Evolutionary conservation across 805 yeast species (phyloP).

Genomic region (Lachancea meyersii): DNA sequence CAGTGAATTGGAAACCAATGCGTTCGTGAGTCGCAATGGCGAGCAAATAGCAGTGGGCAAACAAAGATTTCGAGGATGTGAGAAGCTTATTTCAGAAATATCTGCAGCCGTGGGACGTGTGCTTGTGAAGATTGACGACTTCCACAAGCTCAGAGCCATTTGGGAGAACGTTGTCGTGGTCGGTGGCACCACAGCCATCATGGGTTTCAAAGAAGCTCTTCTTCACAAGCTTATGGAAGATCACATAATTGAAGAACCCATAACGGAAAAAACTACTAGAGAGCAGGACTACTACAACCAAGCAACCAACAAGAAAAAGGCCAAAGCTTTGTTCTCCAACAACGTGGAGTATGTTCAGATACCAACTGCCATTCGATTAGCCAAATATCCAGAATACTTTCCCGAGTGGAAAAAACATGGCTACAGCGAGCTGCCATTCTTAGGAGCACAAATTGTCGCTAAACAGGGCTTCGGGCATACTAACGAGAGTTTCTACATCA

Average conservation of each 20-base stretch:
- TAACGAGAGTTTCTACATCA: slow-evolving; percentile 60
- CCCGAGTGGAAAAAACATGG: slow-evolving; percentile 87
- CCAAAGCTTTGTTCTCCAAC: slow-evolving; percentile 27
- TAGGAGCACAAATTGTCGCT: slow-evolving; percentile 84
- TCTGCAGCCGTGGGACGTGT: slow-evolving; percentile 48
- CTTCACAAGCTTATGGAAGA: slow-evolving; percentile 51
- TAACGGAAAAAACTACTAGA: slow-evolving; percentile 22
- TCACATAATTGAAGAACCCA: slow-evolving; percentile 41
- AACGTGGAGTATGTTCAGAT: slow-evolving; percentile 50
- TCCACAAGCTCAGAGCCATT: slow-evolving; percentile 68
- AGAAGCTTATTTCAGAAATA: slow-evolving; percentile 49
- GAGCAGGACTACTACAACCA: slow-evolving; percentile 30
- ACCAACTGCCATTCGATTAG: slow-evolving; percentile 65
- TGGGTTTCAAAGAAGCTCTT: slow-evolving; percentile 70
- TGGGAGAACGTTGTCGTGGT: slow-evolving; percentile 76
- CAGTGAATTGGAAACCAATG: slow-evolving; percentile 65
- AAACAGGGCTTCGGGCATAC: slow-evolving; percentile 72
- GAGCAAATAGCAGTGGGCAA: slow-evolving; percentile 66
- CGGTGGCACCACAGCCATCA: slow-evolving; percentile 71
- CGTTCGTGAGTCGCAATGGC: slow-evolving; percentile 57
- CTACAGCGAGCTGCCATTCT: slow-evolving; percentile 67
- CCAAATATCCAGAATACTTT: slow-evolving; percentile 82
- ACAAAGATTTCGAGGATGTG: slow-evolving; percentile 81
- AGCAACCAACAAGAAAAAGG: slow-evolving; percentile 28
- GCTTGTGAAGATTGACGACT: slow-evolving; percentile 54